Conservation (phyloP, 106 monocot genomes). For the Triglochin maritima region DNA sequence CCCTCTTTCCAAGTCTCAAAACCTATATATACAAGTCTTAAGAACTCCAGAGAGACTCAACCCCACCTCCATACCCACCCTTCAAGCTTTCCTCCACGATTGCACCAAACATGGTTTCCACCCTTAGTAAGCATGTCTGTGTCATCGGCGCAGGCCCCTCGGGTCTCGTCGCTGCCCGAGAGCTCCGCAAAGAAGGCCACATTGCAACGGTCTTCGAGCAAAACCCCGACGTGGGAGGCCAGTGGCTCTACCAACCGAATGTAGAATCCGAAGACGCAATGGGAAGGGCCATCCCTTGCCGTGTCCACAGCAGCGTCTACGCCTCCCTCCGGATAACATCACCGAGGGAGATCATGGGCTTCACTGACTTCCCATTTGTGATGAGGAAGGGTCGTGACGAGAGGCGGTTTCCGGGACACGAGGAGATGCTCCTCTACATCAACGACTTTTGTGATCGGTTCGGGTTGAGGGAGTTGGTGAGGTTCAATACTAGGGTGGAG, state of each 20-base stretch:
- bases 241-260: constrained; percentile 46
- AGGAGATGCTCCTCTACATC: constrained; percentile 39
- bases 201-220: constrained; percentile 40
- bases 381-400: constrained; percentile 35
- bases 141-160: constrained; percentile 66
- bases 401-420: constrained; percentile 50
- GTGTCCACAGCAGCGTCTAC: constrained; percentile 50
- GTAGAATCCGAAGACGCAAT: constrained; percentile 29
- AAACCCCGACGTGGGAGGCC: constrained; percentile 45
- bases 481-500: constrained; percentile 47
- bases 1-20: too few relatives aligned
- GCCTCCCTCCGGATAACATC: constrained; percentile 34
- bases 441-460: constrained; percentile 43
- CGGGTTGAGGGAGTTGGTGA: constrained; percentile 35
- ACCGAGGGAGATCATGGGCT: constrained; percentile 58
- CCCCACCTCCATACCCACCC: too few relatives aligned
- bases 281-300: constrained; percentile 13
- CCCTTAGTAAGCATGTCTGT: constrained; percentile 26
- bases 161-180: constrained; percentile 47
- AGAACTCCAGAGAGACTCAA: too few relatives aligned
- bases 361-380: constrained; percentile 54
- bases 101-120: constrained; percentile 3
- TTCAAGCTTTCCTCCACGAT: too few relatives aligned
- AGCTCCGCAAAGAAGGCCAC: constrained; percentile 52
- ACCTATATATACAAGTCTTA: too few relatives aligned